Base-by-base conservation (phyloP, 2,329 filamentous ascomycete species). In the Trichophyton benhamiae region DNA sequence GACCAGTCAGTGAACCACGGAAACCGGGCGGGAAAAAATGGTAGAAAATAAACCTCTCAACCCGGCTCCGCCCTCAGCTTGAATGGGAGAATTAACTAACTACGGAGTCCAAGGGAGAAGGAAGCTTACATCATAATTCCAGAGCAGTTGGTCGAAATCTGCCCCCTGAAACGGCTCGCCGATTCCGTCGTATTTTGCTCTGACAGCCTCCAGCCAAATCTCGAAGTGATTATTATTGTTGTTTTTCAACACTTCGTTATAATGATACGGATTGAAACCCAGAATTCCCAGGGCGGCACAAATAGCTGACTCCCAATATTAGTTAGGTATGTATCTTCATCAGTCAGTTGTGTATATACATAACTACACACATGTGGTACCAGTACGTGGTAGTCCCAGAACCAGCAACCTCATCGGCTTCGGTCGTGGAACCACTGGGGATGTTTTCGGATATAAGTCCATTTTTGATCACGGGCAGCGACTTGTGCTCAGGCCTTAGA, bases 371-470 rank as follows among this genome's bases (percentile, higher is more conserved):
- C 62, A 62, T n/a, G 42, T 60, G 38, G 57, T 59, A 22, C 60
- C 62, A 52, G 60, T 57, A 20, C 60, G 57, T 42, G 62, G 62
- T 5, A 61, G 48, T 1, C 62, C 62, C 20, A 57, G 27, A 41
- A 48, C 53, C 2, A 63, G 22, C 46, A 63, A 48, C 49, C 55
- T 49, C 60, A 63, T 58, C 15, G 62, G 60, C 46, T 52, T 52
- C 22, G 20, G 46, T 15, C 46, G 46, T 15, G 46, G 46, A 15
- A 27, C 13, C 8, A 52, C 46, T 25, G 9, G 46, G 8, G 46
- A 13, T 22, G 46, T 27, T 11, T 52, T 52, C 20, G 46, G 46
- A 52, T 52, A 52, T 8, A 25, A 30, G 6, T 52, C 46, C 46
- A 52, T 52, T 7, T 25, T 52, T 13, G 11, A 52, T 27, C 13